A percentile compares a stretch with the other conserved stretches of the same genome.
Conservation (phyloP, 352 stramenopile species). For the Phytophthora pini region DNA sequence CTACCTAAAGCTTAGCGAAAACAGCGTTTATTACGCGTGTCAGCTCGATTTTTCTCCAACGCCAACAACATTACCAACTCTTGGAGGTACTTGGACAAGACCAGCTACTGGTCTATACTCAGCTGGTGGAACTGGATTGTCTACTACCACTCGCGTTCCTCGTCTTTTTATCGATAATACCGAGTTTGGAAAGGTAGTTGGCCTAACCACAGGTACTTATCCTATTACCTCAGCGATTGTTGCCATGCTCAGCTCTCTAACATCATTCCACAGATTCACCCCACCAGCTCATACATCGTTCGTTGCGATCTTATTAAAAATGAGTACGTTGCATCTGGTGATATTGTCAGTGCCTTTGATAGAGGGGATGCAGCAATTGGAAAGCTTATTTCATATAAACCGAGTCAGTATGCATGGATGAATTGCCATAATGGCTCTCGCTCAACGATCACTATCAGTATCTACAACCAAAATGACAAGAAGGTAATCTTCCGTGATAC, state of each 20-base stretch:
- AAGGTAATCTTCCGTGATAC: neutral
- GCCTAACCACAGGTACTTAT: slow-evolving; percentile 14
- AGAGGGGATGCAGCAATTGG: slow-evolving; percentile 11
- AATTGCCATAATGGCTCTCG: neutral
- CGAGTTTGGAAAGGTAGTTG: slow-evolving; percentile 17
- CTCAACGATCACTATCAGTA: neutral
- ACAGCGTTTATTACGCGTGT: slow-evolving; percentile 16
- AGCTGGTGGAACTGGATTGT: slow-evolving; percentile 11
- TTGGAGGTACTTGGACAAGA: neutral
- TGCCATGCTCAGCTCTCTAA: slow-evolving; percentile 12
- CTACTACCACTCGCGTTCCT: slow-evolving; percentile 6
- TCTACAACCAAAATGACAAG: neutral
- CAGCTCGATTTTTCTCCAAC: slow-evolving; percentile 11
- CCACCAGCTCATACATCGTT: slow-evolving; percentile 14
- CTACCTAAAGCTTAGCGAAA: slow-evolving; percentile 13
- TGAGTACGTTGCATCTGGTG: slow-evolving; percentile 18
- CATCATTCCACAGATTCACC: slow-evolving; percentile 21
- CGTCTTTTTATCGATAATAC: slow-evolving; percentile 26
- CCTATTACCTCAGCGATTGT: slow-evolving; percentile 10
- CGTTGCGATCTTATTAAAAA: slow-evolving; percentile 31
- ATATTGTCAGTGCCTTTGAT: slow-evolving; percentile 24
- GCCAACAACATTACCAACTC: neutral
- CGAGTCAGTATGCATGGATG: neutral
- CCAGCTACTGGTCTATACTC: neutral
- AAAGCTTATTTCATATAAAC: slow-evolving; percentile 18